A percentile compares a stretch with the other conserved stretches of the same genome.
Conservation (phyloP, 139 green algal genomes). For the Coelastrella sp. region DNA sequence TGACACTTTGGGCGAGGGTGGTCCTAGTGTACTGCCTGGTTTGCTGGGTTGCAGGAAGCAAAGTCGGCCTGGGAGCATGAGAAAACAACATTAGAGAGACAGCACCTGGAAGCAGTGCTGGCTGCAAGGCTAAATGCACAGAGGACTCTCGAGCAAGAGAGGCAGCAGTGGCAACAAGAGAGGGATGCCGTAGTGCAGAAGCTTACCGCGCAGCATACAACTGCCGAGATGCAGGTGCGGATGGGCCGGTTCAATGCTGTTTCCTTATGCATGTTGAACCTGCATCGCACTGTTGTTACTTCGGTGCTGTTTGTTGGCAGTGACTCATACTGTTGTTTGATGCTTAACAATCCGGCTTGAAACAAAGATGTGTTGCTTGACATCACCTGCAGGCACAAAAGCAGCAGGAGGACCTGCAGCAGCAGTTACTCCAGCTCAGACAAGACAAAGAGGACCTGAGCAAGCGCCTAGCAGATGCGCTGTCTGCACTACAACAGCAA, state of each 20-base stretch:
- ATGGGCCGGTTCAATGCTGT: not conserved
- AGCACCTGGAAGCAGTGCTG: slow-evolving; percentile 1
- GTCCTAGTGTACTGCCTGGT: not conserved
- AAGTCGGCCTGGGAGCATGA: not conserved
- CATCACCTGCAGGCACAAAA: not conserved
- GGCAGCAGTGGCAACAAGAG: slow-evolving; percentile 25
- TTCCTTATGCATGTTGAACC: no score
- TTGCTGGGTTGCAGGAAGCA: not conserved
- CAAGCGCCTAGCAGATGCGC: not conserved
- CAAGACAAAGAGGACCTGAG: not conserved
- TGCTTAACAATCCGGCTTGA: not conserved
- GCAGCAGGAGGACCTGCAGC: slow-evolving; percentile 5
- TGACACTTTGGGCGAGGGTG: not conserved
- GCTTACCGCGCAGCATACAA: slow-evolving; percentile 21
- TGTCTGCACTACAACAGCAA: not conserved
- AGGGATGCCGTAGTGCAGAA: slow-evolving; percentile 17
- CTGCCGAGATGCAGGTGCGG: slow-evolving; percentile 24
- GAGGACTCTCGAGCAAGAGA: slow-evolving; percentile 3
- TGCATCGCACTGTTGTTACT: no score
- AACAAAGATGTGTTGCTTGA: not conserved
- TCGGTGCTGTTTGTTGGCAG: not conserved
- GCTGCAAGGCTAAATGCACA: slow-evolving; percentile 7
- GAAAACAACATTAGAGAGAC: not conserved
- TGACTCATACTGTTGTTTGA: not conserved
- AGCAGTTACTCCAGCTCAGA: not conserved